Base-by-base conservation (phyloP, 129 eudicot species). In the Flaveria brownii region DNA sequence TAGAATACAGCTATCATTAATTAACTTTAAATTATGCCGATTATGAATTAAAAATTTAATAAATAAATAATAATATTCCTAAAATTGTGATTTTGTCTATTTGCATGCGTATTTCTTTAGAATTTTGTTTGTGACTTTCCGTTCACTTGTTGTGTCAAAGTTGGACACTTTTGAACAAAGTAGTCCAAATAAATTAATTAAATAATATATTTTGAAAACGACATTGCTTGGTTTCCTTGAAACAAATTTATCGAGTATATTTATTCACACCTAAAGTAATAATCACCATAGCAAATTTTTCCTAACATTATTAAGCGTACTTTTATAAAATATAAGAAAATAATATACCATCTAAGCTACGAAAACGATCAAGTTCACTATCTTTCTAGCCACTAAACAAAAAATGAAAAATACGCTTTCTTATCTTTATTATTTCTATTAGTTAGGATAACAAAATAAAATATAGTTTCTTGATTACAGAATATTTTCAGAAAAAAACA, bases 61-160 rank as follows among this genome's bases (percentile, higher is more conserved):
- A 72, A 71, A 16, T 16, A 70, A 5, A 5, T 23, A 6, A 14
- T 15, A 22, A 52, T 30, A 9, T 30, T 13, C 39, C 20, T 64
- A 12, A 65, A 50, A 50, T 61, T 61, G 25, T 0, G 26, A 18
- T 15, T 66, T 77, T 36, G 67, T 77, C 70, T 42, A 39, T 77
- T 68, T 68, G 63, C 49, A 17, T 30, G 71, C 18, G 71, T 47
- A 47, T 72, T 72, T 51, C 36, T 63, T 63, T 41, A 5, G 28
- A 66, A 2, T 50, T 73, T 73, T 54, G 52, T 67, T 43, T 72
- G 12, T 50, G 64, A 64, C 61, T 17, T 57, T 54, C 46, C 46
- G 15, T 68, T 55, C 75, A 80, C 75, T 62, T 73, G 79, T 43
- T 54, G 79, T 80, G 79, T 73, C 80, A 67, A 80, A 80, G 15